phyloP scores from a whole-genome alignment of 352 stramenopile species.

The Thraustotheca clavata region DNA sequence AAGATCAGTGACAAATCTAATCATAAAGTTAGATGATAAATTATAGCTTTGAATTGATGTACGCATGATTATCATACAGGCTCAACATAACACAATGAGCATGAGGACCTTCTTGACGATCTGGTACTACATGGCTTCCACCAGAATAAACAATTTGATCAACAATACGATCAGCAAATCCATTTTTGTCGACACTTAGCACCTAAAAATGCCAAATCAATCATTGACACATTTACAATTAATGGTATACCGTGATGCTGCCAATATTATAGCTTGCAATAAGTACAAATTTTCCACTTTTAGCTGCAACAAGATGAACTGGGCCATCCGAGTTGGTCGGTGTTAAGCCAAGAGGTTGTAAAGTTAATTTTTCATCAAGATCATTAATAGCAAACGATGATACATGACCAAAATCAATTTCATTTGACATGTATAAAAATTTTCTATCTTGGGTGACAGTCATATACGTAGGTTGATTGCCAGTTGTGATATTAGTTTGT shows the following conservation, averaged over 20 bases:
- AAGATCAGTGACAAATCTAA: constrained; percentile 19
- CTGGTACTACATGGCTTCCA: not conserved
- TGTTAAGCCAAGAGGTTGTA: not conserved
- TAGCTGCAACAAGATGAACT: constrained; percentile 8
- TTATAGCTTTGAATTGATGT: no score
- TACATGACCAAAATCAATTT: constrained; percentile 1
- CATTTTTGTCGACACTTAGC: not conserved
- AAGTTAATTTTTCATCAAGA: not conserved
- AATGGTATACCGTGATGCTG: constrained; percentile 11
- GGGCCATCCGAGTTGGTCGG: constrained; percentile 7
- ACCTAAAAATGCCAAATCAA: not conserved
- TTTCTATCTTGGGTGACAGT: not conserved
- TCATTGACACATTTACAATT: no score
- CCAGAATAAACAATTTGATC: not conserved
- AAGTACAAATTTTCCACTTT: not conserved
- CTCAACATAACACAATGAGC: constrained; percentile 13
- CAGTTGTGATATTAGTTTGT: constrained; percentile 7
- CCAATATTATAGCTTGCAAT: constrained; percentile 8
- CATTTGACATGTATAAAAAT: constrained; percentile 18
- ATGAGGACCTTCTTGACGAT: constrained; percentile 13
- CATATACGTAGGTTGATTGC: constrained; percentile 17
- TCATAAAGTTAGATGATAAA: not conserved
- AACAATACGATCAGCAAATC: not conserved
- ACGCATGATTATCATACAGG: not conserved
- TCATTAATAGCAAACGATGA: not conserved